These are phyloP conservation scores for Thermomucor indicae-seudaticae DNA, from an alignment of 371 early-diverging fungal genomes.

Conservation along the genomic window DNA sequence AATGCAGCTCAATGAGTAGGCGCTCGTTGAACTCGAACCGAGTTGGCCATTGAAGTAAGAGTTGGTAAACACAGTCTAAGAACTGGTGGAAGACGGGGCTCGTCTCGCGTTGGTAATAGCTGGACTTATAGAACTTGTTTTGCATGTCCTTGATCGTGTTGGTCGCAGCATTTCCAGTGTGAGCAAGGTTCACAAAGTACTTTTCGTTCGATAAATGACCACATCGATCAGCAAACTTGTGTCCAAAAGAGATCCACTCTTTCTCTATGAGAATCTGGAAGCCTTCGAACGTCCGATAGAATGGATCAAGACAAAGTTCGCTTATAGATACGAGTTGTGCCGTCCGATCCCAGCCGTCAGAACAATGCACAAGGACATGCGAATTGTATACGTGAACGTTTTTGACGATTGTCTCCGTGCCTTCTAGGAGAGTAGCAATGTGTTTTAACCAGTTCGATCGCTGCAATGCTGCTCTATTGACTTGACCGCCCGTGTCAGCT, in stretches of 20 bases:
- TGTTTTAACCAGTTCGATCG: slow-evolving; percentile 89
- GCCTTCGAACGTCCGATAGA: slow-evolving; percentile 89
- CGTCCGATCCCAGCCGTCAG: slow-evolving; percentile 99
- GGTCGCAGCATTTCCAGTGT: slow-evolving; percentile 52
- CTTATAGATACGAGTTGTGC: slow-evolving; percentile 89
- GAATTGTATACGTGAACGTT: slow-evolving; percentile 69
- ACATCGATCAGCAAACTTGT: slow-evolving; percentile 90
- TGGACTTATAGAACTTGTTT: slow-evolving; percentile 60
- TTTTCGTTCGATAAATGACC: slow-evolving; percentile 83
- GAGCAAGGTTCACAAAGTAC: slow-evolving; percentile 55
- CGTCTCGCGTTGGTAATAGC: slow-evolving; percentile 67
- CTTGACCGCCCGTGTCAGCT: slow-evolving; percentile 43
- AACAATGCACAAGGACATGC: slow-evolving; percentile 96
- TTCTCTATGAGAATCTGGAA: slow-evolving; percentile 90
- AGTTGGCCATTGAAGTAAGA: slow-evolving; percentile 82
- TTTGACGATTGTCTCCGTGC: slow-evolving; percentile 77
- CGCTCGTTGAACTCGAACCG: slow-evolving; percentile 91
- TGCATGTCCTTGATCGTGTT: slow-evolving; percentile 73
- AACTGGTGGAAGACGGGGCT: slow-evolving; percentile 96
- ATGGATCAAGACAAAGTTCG: slow-evolving; percentile 91
- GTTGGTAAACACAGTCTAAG: slow-evolving; percentile 90
- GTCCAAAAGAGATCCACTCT: slow-evolving; percentile 96
- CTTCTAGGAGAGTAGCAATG: slow-evolving; percentile 78
- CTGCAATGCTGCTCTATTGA: slow-evolving; percentile 51
- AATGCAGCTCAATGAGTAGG: slow-evolving; percentile 76